phyloP scores from a whole-genome alignment of 2,329 filamentous ascomycete genomes.

The Sporothrix brasiliensis region DNA sequence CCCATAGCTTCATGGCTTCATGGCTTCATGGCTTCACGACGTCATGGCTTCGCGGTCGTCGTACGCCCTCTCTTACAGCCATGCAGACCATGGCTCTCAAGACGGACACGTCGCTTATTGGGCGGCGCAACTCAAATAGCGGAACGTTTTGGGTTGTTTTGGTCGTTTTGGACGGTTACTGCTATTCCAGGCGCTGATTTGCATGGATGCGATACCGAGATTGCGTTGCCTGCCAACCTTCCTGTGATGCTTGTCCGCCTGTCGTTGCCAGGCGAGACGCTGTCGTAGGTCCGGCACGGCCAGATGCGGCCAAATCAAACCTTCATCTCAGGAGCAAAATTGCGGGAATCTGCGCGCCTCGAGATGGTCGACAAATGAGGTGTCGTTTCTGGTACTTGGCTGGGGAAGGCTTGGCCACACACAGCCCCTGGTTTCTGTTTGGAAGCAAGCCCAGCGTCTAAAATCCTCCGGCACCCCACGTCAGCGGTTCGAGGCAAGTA shows the following conservation, averaged over 20 bases:
- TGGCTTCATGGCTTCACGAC: neutral
- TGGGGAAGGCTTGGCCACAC: neutral
- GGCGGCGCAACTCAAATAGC: neutral
- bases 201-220: slow-evolving; percentile 1
- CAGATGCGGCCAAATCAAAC: neutral
- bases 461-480: slow-evolving; percentile 7
- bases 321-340: neutral
- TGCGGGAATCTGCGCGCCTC: slow-evolving; percentile 13
- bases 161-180: neutral
- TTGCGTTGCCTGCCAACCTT: neutral
- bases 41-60: neutral
- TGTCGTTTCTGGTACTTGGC: neutral
- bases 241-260: neutral
- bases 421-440: slow-evolving; percentile 2
- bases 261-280: slow-evolving; percentile 23
- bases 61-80: slow-evolving; percentile 1
- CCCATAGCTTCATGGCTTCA: neutral
- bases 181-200: neutral
- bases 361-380: slow-evolving; percentile 12
- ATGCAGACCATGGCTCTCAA: neutral
- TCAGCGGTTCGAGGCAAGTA: slow-evolving; percentile 21
- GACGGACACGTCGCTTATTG: neutral
- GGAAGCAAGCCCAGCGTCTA: slow-evolving; percentile 14
- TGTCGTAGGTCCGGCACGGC: neutral
- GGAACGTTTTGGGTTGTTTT: neutral